Evolutionary conservation across 208 protist species (phyloP), one percentile per base, ranked within the genome.

Genomic region (Crithidia bombi): DNA sequence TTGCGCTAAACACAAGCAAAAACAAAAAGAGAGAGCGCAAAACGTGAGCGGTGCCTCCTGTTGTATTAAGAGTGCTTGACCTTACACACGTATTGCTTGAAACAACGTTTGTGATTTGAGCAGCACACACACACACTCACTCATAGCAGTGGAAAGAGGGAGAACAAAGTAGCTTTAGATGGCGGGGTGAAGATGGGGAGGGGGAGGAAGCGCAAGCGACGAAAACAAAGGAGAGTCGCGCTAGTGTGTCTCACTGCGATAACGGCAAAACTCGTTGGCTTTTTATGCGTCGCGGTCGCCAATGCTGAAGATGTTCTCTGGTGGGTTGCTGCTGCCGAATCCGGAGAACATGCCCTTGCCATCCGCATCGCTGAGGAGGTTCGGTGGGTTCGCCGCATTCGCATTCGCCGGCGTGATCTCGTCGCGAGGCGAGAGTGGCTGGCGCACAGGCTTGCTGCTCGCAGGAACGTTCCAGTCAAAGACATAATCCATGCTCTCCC

Each of bases 281-380:
- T 51, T 59, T 51, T 59, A 73, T 28, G 51, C 46, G 26, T 73
- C 75, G 41, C 52, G 69, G 41, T 80, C 70, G 25, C 74, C 78
- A 33, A 87, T 73, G 49, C 82, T 87, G 59, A 81, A 73, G 49
- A 87, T 82, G 49, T 87, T 80, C 39, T 83, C 62, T 1, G 68
- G 51, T 25, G 65, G 61, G 54, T 72, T 70, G 55, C 64, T 76
- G 49, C 64, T 84, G 35, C 76, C 79, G 56, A 84, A 78, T 12
- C 74, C 73, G 47, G 82, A 87, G 50, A 84, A 76, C 38, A 82
- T 69, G 36, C 82, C 82, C 63, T 87, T 73, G 15, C 52, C 82
- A 14, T 73, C 62, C 0, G 78, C 74, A 43, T 78, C 67, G 33
- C 82, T 87, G 32, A 82, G 47, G n/a, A 75, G 10, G 32, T 83